phyloP scores from a whole-genome alignment of 192 early-diverging fungal genomes.

The Umbelopsis vinacea region DNA sequence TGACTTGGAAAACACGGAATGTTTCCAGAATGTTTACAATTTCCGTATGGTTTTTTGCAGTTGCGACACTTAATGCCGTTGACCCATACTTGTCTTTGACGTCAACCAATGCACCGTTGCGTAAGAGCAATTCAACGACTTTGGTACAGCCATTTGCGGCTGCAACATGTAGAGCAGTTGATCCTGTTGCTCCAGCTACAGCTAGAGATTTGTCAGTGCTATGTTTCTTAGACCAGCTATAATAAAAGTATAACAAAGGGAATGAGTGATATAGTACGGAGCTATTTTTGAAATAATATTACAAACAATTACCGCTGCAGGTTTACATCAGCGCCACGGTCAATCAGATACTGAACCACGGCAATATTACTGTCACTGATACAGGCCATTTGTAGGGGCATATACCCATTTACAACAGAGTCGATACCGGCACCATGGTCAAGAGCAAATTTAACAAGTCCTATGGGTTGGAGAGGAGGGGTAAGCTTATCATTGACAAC shows the following conservation, averaged over 20 bases:
- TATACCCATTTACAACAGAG: slow-evolving; percentile 67
- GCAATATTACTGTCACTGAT: slow-evolving; percentile 61
- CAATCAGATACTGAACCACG: slow-evolving; percentile 70
- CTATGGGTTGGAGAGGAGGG: slow-evolving; percentile 27
- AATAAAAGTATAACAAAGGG: neutral
- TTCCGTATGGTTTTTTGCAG: slow-evolving; percentile 55
- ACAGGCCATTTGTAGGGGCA: slow-evolving; percentile 74
- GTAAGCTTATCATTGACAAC: slow-evolving; percentile 20
- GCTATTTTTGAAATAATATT: neutral
- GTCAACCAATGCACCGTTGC: slow-evolving; percentile 62
- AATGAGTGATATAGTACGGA: neutral
- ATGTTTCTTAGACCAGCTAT: slow-evolving; percentile 45
- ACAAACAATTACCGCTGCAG: slow-evolving; percentile 47
- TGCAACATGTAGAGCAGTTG: slow-evolving; percentile 85
- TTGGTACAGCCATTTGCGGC: slow-evolving; percentile 72
- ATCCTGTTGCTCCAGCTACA: slow-evolving; percentile 62
- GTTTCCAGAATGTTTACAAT: slow-evolving; percentile 49
- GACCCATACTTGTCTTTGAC: slow-evolving; percentile 65
- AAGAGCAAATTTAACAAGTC: slow-evolving; percentile 67
- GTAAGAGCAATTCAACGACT: slow-evolving; percentile 65
- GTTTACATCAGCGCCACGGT: slow-evolving; percentile 73
- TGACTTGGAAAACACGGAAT: slow-evolving; percentile 39
- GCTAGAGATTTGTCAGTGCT: slow-evolving; percentile 44
- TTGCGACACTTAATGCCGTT: slow-evolving; percentile 50
- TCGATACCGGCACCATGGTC: slow-evolving; percentile 74